Base-by-base conservation (phyloP, 2,329 filamentous ascomycete species). In the Neonectria coccinea region DNA sequence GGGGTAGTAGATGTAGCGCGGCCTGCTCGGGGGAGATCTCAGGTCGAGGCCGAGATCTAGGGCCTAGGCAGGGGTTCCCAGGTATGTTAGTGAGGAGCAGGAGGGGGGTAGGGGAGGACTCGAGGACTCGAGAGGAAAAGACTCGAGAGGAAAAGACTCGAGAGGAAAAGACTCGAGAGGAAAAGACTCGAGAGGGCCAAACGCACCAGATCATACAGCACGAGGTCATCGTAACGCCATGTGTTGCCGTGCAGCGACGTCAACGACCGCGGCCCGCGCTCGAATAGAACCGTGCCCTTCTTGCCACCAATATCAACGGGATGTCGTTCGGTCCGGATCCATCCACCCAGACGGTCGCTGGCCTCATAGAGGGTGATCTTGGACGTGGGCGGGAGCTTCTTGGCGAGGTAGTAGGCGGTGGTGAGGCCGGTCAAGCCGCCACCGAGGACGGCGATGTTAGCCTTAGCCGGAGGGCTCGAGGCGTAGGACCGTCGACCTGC, bases 1-100 rank as follows among this genome's bases (percentile, higher is more conserved):
- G 2, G 92, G 92, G 74, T 97, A 97, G 84, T 96, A 97, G 64
- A 98, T 83, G 78, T 90, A 97, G 66, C 94, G 91, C 14, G 76
- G 71, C 54, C 70, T 67, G 45, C 73, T 75, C 83, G 57, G 84
- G 83, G 56, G 85, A 80, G 85, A 83, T 78, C 78, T 50, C 84
- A 89, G 72, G n/a, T 66, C 59, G 64, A 80, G 78, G 39, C 78
- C 78, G 29, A 80, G 74, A 59, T 79, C 77, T 47, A 79, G 73
- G 16, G 71, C 73, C 78, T 80, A 48, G 18, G 42, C 20, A 6
- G 25, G 67, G 74, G 61, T 66, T 74, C 16, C 36, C 5, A 8
- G 36, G 36, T 16, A 18, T 54, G 68, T 73, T 42, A 74, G 68
- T 25, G 53, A 27, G 29, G 20, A 20, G 33, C 12, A 39, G 16